Evolutionary conservation across 2,329 filamentous ascomycete species (phyloP), one percentile per base, ranked within the genome.

Genomic region (Pseudonectria buxi): DNA sequence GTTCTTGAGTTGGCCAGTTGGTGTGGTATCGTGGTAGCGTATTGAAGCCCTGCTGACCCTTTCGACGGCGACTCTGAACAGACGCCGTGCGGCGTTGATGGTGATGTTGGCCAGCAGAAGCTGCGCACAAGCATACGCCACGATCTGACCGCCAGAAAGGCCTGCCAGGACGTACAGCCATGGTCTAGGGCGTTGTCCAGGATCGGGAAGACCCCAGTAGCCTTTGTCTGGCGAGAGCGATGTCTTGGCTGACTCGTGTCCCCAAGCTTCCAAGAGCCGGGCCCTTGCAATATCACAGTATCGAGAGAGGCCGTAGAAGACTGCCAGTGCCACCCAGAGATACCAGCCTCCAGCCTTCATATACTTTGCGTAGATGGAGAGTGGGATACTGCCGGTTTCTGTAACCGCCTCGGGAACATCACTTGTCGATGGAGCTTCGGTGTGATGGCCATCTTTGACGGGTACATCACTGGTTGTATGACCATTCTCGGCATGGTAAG

Each of bases 1-100:
- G 57, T 95, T 95, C 85, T 95, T 95, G 42, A 95, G 67, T 30
- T 89, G 78, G 0, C 89, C 89, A 0, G 94, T 81, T 0, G 89
- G 89, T 0, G 89, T 95, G 4, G 86, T 78, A 55, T 95, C 89
- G 63, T 94, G 92, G 59, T 89, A 95, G 1, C 87, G 78, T 62
- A 95, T 94, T 0, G 82, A 89, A 0, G 88, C 85, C 49, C 79
- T 76, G 54, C 82, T 83, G 32, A 95, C 85, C 33, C 74, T 76
- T 2, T 72, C 64, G 62, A 95, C 77, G 14, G 86, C 84, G 26
- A 77, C 70, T 41, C 68, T 68, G 60, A 95, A 95, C 32, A 95
- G 74, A 6, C 69, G 66, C 48, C 82, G 84, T 1, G 85, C 86
- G 1, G 88, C 86, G 24, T 75, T 74, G 55, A 92, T 89, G 14